Conservation (phyloP, 305 asterid genomes). For the Fraxinus xanthoxyloides region DNA sequence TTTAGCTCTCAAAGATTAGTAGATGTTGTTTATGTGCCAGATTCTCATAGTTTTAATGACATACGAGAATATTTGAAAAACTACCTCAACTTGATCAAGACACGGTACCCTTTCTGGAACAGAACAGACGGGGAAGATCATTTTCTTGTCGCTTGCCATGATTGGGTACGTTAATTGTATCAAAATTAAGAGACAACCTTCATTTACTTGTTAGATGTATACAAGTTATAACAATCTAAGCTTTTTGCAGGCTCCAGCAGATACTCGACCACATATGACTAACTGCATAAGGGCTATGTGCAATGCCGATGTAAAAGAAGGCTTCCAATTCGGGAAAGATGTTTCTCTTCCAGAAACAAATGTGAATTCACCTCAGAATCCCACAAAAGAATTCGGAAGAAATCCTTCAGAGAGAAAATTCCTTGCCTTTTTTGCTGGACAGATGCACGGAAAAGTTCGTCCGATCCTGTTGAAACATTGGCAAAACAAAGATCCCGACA, state of each 20-base stretch:
- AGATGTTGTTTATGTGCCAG: constrained; percentile 44
- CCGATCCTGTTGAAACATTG: constrained; percentile 54
- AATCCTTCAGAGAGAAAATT: constrained; percentile 45
- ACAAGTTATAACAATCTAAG: neutral
- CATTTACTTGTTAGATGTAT: neutral
- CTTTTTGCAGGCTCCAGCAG: constrained; percentile 59
- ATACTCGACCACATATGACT: constrained; percentile 57
- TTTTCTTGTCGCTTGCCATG: constrained; percentile 84
- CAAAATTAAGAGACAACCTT: neutral
- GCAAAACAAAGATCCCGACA: constrained; percentile 67
- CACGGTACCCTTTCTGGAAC: constrained; percentile 53
- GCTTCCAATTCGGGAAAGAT: constrained; percentile 59
- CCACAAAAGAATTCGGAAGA: constrained; percentile 45
- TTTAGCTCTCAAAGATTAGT: constrained; percentile 57
- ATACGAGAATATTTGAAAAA: constrained; percentile 42
- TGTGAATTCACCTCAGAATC: constrained; percentile 33
- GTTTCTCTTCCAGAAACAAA: constrained; percentile 61
- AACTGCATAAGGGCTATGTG: constrained; percentile 66
- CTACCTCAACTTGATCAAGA: constrained; percentile 49
- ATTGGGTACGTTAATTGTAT: constrained; percentile 47
- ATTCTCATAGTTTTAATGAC: constrained; percentile 49
- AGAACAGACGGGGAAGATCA: constrained; percentile 65
- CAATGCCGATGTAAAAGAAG: constrained; percentile 60
- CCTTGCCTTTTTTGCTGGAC: constrained; percentile 75
- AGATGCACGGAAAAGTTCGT: constrained; percentile 67